A percentile compares a stretch with the other conserved stretches of the same genome.
Evolutionary conservation across 176 grass and related monocot genomes (phyloP).

Genomic region (Olyra latifolia): DNA sequence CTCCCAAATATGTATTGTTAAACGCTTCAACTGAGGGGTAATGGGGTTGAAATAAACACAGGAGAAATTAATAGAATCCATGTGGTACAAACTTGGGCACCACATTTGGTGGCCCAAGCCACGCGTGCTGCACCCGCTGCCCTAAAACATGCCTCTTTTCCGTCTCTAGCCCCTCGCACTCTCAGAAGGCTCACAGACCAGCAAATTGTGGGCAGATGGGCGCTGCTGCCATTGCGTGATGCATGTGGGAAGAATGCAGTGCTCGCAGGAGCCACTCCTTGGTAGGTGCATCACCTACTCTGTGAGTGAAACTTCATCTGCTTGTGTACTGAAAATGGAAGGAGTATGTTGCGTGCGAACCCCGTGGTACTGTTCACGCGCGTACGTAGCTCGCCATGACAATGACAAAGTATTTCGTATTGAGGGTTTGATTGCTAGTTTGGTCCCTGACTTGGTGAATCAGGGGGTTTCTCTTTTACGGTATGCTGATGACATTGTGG

Average conservation of each 20-base stretch:
- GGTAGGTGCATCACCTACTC: conserved; percentile 29
- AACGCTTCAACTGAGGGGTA: too few species aligned
- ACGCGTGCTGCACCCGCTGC: conserved; percentile 35
- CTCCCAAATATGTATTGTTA: too few species aligned
- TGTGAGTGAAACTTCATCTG: conserved; percentile 31
- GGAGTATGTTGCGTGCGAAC: too few species aligned
- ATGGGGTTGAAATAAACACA: neutral
- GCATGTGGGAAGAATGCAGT: conserved; percentile 44
- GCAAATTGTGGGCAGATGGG: conserved; percentile 32
- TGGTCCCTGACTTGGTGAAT: too few species aligned
- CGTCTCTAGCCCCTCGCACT: conserved; percentile 41
- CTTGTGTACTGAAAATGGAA: conserved; percentile 22
- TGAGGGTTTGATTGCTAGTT: too few species aligned
- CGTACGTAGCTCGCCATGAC: too few species aligned
- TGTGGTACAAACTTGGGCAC: conserved; percentile 10
- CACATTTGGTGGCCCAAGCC: conserved; percentile 33
- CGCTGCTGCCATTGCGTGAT: conserved; percentile 11
- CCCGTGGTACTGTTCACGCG: too few species aligned
- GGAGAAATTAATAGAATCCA: neutral
- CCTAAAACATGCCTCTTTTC: conserved; percentile 36
- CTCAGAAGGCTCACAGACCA: conserved; percentile 45
- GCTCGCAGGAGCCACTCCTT: neutral
- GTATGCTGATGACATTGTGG: too few species aligned
- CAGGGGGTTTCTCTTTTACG: too few species aligned
- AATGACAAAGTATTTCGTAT: too few species aligned